These are phyloP conservation scores for Medicago ruthenica DNA, from an alignment of 306 rosid species.

Conservation along the genomic window DNA sequence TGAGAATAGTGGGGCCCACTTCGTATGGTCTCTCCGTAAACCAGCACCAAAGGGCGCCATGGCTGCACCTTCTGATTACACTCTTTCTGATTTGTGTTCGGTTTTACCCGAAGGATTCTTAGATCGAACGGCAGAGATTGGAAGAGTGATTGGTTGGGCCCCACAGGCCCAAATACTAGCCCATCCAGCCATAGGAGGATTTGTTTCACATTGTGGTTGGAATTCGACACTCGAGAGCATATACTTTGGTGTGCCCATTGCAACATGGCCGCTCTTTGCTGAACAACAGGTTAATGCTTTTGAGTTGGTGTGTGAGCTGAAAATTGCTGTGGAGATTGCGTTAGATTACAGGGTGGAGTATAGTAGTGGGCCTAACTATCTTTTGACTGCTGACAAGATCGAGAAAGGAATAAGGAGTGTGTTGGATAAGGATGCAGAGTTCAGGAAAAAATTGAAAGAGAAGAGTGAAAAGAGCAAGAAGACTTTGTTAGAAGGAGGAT, in stretches of 20 bases:
- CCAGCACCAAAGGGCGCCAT: conserved; percentile 17
- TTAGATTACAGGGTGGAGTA: neutral
- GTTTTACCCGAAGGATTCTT: neutral
- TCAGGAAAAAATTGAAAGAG: neutral
- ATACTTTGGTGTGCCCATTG: neutral
- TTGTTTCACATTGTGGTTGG: conserved; percentile 5
- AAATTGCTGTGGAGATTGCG: neutral
- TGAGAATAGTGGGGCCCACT: neutral
- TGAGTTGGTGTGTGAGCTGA: neutral
- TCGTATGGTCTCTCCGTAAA: conserved; percentile 28
- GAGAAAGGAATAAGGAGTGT: conserved; percentile 1
- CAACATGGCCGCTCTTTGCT: neutral
- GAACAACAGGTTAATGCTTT: neutral
- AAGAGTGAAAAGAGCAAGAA: neutral
- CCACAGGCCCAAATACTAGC: neutral
- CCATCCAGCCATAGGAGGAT: neutral
- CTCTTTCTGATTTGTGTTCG: neutral
- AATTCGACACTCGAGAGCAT: neutral
- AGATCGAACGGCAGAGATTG: neutral
- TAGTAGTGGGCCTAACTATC: neutral
- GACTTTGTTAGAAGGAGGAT: neutral
- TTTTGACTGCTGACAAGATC: neutral
- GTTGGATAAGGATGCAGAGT: neutral
- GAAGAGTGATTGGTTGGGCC: neutral
- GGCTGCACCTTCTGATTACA: neutral